These are phyloP conservation scores for Rhizophagus clarus DNA, from an alignment of 192 early-diverging fungal genomes.

Conservation along the genomic window DNA sequence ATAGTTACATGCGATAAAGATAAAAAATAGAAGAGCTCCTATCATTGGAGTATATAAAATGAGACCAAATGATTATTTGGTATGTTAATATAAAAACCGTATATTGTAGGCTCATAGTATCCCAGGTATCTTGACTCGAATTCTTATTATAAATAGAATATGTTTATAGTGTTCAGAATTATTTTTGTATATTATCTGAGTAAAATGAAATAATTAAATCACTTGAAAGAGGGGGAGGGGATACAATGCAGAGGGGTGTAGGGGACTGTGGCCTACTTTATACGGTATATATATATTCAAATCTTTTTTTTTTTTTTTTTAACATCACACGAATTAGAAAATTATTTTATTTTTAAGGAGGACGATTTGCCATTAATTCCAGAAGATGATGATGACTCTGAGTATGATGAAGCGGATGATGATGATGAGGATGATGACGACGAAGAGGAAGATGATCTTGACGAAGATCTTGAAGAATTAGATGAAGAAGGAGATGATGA, in stretches of 20 bases:
- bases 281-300: too few species aligned
- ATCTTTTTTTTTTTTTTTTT: neutral
- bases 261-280: too few species aligned
- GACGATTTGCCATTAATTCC: neutral
- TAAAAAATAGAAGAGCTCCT: neutral
- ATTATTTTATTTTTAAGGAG: neutral
- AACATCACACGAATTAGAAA: too few species aligned
- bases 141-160: too few species aligned
- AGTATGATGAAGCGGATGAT: conserved; percentile 15
- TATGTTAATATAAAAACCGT: too few species aligned
- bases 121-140: too few species aligned
- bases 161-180: too few species aligned
- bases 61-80: neutral
- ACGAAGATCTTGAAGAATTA: conserved; percentile 16
- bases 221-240: too few species aligned
- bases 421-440: conserved; percentile 21
- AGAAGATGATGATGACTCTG: conserved; percentile 3
- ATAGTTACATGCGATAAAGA: neutral
- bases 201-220: too few species aligned
- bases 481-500: conserved; percentile 15
- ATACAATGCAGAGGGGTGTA: too few species aligned
- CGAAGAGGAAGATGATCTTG: conserved; percentile 18
- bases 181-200: too few species aligned
- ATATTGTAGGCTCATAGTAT: too few species aligned
- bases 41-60: conserved; percentile 10